Evolutionary conservation across 305 asterid genomes (phyloP), one percentile per base, ranked within the genome.

Genomic region (Fraxinus sp.): DNA sequence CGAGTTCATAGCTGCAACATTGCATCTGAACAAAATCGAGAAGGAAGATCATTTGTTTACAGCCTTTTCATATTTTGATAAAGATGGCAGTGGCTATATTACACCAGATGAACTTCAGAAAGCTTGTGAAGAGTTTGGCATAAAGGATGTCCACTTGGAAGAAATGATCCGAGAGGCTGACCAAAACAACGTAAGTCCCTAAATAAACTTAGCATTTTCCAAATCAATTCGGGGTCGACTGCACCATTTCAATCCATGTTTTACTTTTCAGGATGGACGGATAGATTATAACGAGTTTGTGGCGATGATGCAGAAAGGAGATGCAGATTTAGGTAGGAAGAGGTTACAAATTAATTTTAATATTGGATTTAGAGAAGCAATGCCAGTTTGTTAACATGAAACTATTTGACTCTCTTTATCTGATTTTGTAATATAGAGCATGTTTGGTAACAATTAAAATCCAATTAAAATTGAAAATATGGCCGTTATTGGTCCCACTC

Each of bases 81-180:
- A 90, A 80, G 97, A 94, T 71, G 97, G 95, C 7, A 94, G 98
- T 10, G 98, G 98, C 2, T 94, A 81, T n/a, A 93, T 94, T 30
- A 94, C 98, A 0, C 87, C 88, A 68, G 97, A 94, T 49, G 97
- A 94, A 79, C 96, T 94, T 49, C 96, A 94, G 46, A 88, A 89
- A 49, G 98, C 97, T 2, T 94, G 98, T 41, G 86, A 91, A 46
- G 97, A 94, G 80, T 91, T 94, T 71, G 97, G 97, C 20, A 86
- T 94, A 14, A 86, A 86, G 39, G 93, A 91, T 0, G 77, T 84
- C 6, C 96, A 87, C 72, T 33, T 92, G 43, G 97, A 94, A 77
- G 97, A 92, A 18, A 90, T 94, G 73, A 91, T 94, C 16, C 87
- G 76, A 39, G 97, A 93, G 87, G 97, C 89, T n/a, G 98, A 94